Conservation (phyloP, 2,329 filamentous ascomycete species). For the Coniochaeta prunicola region DNA sequence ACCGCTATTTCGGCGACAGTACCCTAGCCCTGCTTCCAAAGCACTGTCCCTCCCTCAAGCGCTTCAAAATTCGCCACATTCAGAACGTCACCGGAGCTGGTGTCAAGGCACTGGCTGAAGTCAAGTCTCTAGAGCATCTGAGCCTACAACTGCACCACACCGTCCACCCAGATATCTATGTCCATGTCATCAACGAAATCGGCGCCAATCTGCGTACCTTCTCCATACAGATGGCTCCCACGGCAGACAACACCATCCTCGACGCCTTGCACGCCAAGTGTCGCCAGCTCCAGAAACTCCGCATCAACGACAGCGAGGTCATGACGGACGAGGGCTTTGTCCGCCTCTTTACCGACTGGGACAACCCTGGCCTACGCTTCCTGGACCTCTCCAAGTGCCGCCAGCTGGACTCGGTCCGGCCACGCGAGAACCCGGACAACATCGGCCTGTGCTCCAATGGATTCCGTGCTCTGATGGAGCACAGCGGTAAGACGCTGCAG, state of each 20-base stretch:
- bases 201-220: conserved; percentile 67
- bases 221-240: conserved; percentile 62
- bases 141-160: conserved; percentile 59
- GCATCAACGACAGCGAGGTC: conserved; percentile 68
- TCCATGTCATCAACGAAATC: conserved; percentile 52
- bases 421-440: conserved; percentile 55
- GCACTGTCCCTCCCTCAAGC: conserved; percentile 60
- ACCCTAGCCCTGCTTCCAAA: conserved; percentile 54
- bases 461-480: conserved; percentile 75
- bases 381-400: conserved; percentile 74
- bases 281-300: conserved; percentile 62
- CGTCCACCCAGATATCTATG: conserved; percentile 49
- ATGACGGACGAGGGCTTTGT: conserved; percentile 71
- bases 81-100: conserved; percentile 62
- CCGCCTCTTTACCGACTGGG: conserved; percentile 68
- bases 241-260: conserved; percentile 63
- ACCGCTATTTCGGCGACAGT: conserved; percentile 72
- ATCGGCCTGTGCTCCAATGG: conserved; percentile 70
- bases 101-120: conserved; percentile 53
- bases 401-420: conserved; percentile 63
- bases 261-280: conserved; percentile 65
- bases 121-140: conserved; percentile 64
- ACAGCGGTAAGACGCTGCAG: conserved; percentile 62
- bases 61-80: conserved; percentile 77
- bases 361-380: conserved; percentile 61